Base-by-base conservation (phyloP, 169 alveolate genomes). In the Cryptosporidium xiaoi region DNA sequence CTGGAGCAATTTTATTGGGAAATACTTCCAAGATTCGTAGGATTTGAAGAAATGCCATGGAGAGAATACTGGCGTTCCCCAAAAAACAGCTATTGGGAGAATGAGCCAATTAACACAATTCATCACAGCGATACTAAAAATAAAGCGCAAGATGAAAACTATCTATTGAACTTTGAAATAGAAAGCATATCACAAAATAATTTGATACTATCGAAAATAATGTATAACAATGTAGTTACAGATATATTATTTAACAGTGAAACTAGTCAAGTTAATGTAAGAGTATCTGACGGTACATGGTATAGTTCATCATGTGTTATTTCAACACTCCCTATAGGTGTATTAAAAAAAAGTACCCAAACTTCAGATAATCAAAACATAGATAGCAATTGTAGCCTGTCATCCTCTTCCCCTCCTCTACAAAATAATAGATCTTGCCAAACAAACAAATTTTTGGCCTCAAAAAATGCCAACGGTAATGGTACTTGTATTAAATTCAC, bases 1-100 rank as follows among this genome's bases (percentile, higher is more conserved):
- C 24, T 77, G 6, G 87, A 77, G 24, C 87, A 77, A 60, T 60
- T 77, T 8, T 77, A 77, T 53, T 77, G 87, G 87, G 87, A 77
- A 62, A 77, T 58, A 44, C 50, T 77, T 3, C 87, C 87, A 10
- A 77, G 87, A 62, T 77, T 77, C 56, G 87, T 77, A 7, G 87
- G 87, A 12, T 77, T 77, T 31, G 87, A 77, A 20, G 87, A 77
- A 24, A 36, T 62, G 33, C 87, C 87, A 10, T 77, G 87, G 87
- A 77, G 77, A 29, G 87, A 77, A 24, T 77, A 77, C 31, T 77
- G 87, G 87, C 40, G 77, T 15, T 77, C 46, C 33, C 87, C 87
- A n/a, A 77, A 60, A 31, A 56, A 77, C 18, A 29, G 48, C 24
- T 24, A 40, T 77, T 56, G 64, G 33, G 33, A 27, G 8, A 18